Evolutionary conservation across 768 basidiomycete genomes (phyloP), one percentile per base, ranked within the genome.

Genomic region (Pulveroboletus sp.): DNA sequence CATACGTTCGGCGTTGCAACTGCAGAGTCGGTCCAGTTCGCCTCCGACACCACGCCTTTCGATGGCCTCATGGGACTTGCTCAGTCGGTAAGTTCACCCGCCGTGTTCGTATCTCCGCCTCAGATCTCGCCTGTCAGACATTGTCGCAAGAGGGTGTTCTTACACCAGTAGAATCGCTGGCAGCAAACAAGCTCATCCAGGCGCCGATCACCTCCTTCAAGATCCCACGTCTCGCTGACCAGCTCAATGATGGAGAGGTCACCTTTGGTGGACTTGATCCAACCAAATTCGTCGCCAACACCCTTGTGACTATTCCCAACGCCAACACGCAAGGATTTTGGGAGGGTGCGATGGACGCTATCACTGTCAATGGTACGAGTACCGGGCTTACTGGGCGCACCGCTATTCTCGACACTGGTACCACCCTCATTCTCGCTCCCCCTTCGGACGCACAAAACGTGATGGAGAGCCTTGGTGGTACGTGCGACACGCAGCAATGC

Each of bases 41-140:
- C 81, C 13, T 58, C 61, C 32, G 52, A 74, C 55, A 44, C 51
- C 2, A 72, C 73, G 34, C 71, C 77, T 2, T 88, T 87, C 52
- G 85, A 89, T 60, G 87, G 89, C 14, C 65, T 91, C 32, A 85
- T 90, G 82, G 88, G 89, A 31, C 74, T 88, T 40, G 89, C 85
- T 6, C 73, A 84, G 69, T 85, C 84, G 42, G 84, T 83, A 52
- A 45, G 78, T 71, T 16, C 12, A 32, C 24, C 63, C 8, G 63
- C 60, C 41, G 56, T 0, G 6, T 52, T 3, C 34, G 25, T 34
- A 14, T 25, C 20, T 23, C n/a, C 14, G 6, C 17, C 44, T 47
- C 21, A 52, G 36, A 2, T 19, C 33, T 14, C 37, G 6, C 20
- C 17, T 32, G 21, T 25, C 32, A 85, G 79, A 68, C 62, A 7